Evolutionary conservation across 169 alveolate genomes (phyloP), one percentile per base, ranked within the genome.

Genomic region (Besnoitia besnoiti): DNA sequence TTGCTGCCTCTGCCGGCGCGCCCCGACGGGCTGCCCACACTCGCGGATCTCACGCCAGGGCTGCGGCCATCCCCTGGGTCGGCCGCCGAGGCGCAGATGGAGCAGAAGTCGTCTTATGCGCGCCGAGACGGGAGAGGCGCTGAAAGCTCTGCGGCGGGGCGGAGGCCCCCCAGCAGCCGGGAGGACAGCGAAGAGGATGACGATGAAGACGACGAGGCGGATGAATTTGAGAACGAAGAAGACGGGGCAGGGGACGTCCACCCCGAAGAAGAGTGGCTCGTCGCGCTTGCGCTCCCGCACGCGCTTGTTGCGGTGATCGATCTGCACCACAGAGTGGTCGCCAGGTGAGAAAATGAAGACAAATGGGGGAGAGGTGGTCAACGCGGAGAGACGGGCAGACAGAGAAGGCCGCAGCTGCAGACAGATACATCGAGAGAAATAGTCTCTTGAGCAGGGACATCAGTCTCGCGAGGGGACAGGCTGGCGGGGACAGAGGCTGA

Each of bases 201-300:
- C 12, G 4, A 42, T 33, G 80, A 30, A 67, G 80, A 30, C 21
- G 80, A 33, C 30, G 76, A 24, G 37, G 76, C 40, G 10, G 76
- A 19, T 10, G 55, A 49, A 5, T 8, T n/a, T 3, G 67, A 19
- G 27, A 19, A 55, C 67, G 67, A 55, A 5, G 3, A 19, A 55
- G 67, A 55, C n/a, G n/a, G n/a, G n/a, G n/a, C n/a, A 19, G 67
- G 67, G 33, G 67, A 55, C 12, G 30, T 5, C 27, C 67, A 55
- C 24, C 67, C 67, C 33, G 82, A 73, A n/a, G 82, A 73, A 61
- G 39, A 50, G 93, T 89, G 93, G 93, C 79, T 89, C 59, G 93
- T 89, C n/a, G 93, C 89, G 0, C 55, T 89, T 46, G 93, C 89
- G 80, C 80, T 89, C 46, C 93, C 93, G 3, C 24, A 80, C 82